phyloP scores from a whole-genome alignment of 352 stramenopile species.

The Phytophthora sp. region DNA sequence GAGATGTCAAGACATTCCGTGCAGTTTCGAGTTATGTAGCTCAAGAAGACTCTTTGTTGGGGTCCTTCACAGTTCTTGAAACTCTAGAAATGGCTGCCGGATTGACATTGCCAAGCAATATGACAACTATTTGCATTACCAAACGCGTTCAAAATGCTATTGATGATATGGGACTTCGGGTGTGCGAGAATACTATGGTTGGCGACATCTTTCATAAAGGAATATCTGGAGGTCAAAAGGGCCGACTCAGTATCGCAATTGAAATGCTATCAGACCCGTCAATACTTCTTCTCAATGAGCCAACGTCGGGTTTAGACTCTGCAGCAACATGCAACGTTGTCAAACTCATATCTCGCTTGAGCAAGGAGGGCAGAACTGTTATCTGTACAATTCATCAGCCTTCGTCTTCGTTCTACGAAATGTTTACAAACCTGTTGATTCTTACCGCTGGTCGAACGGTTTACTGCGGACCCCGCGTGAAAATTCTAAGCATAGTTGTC shows the following conservation, averaged over 20 bases:
- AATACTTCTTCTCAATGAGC: conserved; percentile 95
- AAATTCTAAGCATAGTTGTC: conserved; percentile 33
- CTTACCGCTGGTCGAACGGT: conserved; percentile 81
- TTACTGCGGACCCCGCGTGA: conserved; percentile 84
- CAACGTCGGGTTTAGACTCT: conserved; percentile 91
- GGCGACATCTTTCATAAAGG: conserved; percentile 88
- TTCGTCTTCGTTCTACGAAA: conserved; percentile 59
- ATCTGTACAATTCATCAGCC: conserved; percentile 88
- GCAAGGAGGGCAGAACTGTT: conserved; percentile 71
- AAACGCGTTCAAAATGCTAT: conserved; percentile 63
- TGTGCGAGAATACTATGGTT: conserved; percentile 61
- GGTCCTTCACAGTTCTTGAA: conserved; percentile 69
- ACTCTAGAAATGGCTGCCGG: conserved; percentile 64
- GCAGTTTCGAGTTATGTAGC: conserved; percentile 62
- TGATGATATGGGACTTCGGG: conserved; percentile 67
- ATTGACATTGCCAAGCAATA: conserved; percentile 31
- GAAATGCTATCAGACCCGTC: conserved; percentile 94
- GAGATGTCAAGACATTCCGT: conserved; percentile 37
- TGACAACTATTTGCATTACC: conserved; percentile 10
- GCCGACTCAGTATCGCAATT: conserved; percentile 93
- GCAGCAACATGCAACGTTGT: conserved; percentile 90
- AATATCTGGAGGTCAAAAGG: conserved; percentile 88
- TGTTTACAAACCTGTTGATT: conserved; percentile 69
- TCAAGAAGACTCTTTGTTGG: conserved; percentile 60
- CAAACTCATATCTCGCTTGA: conserved; percentile 53